phyloP scores from a whole-genome alignment of 2,329 filamentous ascomycete genomes.

The Aplosporella prunicola region DNA sequence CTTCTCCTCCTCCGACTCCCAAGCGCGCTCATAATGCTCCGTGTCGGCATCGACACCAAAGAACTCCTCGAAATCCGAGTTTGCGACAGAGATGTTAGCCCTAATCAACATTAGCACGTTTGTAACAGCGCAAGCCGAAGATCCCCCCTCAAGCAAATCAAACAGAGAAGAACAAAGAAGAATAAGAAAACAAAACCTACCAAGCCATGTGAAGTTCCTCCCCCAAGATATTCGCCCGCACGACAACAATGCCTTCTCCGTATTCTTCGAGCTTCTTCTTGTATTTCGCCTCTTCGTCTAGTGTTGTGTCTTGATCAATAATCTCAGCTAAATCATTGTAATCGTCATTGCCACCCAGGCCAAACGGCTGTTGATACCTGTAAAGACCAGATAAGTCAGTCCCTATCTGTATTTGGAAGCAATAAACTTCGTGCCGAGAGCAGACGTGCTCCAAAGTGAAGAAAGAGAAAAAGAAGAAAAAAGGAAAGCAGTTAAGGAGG shows the following conservation, averaged over 20 bases:
- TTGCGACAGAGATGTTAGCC: neutral
- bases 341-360: neutral
- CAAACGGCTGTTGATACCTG: neutral
- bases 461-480: no score
- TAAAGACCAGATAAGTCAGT: neutral
- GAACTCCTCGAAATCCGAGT: neutral
- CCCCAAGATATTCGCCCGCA: neutral
- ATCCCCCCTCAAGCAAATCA: no score
- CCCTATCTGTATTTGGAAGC: no score
- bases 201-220: neutral
- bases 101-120: neutral
- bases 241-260: neutral
- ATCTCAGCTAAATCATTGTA: no score
- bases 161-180: no score
- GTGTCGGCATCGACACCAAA: neutral
- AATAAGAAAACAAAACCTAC: neutral
- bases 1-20: neutral
- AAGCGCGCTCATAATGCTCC: neutral
- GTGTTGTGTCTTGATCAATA: neutral
- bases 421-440: no score
- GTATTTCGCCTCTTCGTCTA: conserved; percentile 1
- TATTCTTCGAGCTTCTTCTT: neutral
- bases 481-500: no score
- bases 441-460: no score
- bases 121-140: no score